Conservation (phyloP, 108 stramenopile species). For the Bacterosira constricta region DNA sequence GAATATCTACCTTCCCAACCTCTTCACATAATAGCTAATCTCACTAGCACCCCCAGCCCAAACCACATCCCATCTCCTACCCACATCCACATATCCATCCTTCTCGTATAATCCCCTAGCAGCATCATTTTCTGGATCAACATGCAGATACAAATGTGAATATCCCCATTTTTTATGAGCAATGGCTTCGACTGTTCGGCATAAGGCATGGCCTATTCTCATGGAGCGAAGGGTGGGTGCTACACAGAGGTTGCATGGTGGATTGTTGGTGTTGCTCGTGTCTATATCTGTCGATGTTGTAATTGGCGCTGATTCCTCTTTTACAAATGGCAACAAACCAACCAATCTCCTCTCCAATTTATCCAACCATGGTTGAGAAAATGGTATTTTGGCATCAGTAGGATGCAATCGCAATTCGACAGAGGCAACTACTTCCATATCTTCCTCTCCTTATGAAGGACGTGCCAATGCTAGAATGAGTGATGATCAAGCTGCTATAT, state of each 20-base stretch:
- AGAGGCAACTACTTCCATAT: conserved; percentile 72
- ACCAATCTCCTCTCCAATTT: conserved; percentile 65
- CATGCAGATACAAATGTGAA: conserved; percentile 75
- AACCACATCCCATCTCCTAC: conserved; percentile 76
- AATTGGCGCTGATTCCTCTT: conserved; percentile 1
- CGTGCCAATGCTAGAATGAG: conserved; percentile 69
- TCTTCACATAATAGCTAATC: conserved; percentile 84
- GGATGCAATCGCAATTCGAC: conserved; percentile 82
- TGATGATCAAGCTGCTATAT: conserved; percentile 60
- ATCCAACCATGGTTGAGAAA: conserved; percentile 83
- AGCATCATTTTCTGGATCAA: conserved; percentile 78
- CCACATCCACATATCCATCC: conserved; percentile 76
- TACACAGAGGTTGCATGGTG: conserved; percentile 78
- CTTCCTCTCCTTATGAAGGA: conserved; percentile 6
- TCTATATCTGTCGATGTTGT: conserved; percentile 7
- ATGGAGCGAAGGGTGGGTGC: conserved; percentile 59
- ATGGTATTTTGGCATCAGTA: conserved; percentile 88
- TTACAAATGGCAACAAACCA: conserved; percentile 45
- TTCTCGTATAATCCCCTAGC: conserved; percentile 74
- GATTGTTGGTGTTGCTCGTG: conserved; percentile 4
- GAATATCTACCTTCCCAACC: conserved; percentile 12
- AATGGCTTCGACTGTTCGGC: conserved; percentile 81
- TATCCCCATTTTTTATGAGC: conserved; percentile 67
- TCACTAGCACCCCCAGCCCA: conserved; percentile 78
- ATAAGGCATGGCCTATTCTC: conserved; percentile 71